Evolutionary conservation across 805 yeast species (phyloP).

Genomic region (Kodamaea laetipori): DNA sequence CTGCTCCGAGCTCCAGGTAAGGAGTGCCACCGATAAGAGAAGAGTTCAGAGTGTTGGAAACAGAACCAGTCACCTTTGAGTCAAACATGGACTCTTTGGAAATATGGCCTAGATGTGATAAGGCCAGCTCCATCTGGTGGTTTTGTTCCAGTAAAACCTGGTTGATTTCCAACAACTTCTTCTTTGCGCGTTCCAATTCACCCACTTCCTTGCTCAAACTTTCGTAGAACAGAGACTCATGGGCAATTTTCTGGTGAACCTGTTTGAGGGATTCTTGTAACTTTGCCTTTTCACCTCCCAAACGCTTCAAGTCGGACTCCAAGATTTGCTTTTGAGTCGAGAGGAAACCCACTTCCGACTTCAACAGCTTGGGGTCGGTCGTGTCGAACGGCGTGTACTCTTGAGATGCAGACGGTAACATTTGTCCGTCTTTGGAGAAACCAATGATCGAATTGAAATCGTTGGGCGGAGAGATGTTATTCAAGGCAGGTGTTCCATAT

Average conservation of each 20-base stretch:
- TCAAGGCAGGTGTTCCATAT: conserved; percentile 49
- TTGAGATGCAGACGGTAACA: conserved; percentile 4
- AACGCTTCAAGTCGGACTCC: conserved; percentile 16
- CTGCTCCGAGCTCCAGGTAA: conserved; percentile 13
- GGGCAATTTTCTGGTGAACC: conserved; percentile 43
- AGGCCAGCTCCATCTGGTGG: conserved; percentile 17
- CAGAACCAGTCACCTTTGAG: conserved; percentile 1
- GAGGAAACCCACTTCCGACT: conserved; percentile 5
- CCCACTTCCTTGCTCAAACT: conserved; percentile 52
- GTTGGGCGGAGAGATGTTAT: conserved; percentile 18
- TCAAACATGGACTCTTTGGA: conserved; percentile 1
- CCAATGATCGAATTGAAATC: conserved; percentile 6
- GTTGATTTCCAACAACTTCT: conserved; percentile 37
- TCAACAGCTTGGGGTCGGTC: conserved; percentile 7
- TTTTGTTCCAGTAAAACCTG: conserved; percentile 26
- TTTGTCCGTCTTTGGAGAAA: conserved; percentile 10
- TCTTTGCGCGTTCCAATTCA: conserved; percentile 50
- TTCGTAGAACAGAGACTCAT: conserved; percentile 45
- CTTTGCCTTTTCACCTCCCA: conserved; percentile 30
- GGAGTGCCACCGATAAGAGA: conserved; percentile 17
- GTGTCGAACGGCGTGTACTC: conserved; percentile 8
- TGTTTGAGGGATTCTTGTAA: conserved; percentile 39
- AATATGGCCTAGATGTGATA: conserved; percentile 4
- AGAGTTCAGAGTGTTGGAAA: neutral
- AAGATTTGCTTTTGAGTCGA: conserved; percentile 1